A percentile compares a stretch with the other conserved stretches of the same genome.
phyloP scores from a whole-genome alignment of 108 stramenopile genomes.

The Licmophora abbreviata region DNA sequence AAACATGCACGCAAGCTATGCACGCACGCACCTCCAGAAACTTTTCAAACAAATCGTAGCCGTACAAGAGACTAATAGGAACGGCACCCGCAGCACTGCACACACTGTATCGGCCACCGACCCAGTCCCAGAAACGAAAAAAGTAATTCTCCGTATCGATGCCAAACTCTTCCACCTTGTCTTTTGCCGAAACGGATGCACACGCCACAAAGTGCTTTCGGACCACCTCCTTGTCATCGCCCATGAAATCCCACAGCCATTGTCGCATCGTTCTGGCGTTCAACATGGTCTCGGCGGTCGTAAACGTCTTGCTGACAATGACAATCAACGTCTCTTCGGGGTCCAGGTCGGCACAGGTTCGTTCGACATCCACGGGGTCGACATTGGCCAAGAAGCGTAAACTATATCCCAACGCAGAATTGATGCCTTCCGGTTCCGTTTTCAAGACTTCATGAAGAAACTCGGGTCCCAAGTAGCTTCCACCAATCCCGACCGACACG shows the following conservation, averaged over 20 bases:
- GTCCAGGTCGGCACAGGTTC: conserved; percentile 88
- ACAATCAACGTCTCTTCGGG: conserved; percentile 90
- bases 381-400: conserved; percentile 97
- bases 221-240: conserved; percentile 84
- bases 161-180: conserved; percentile 81
- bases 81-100: conserved; percentile 91
- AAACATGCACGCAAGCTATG: not conserved
- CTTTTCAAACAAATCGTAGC: conserved; percentile 87
- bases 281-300: conserved; percentile 99
- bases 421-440: conserved; percentile 83
- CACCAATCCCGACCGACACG: conserved; percentile 97
- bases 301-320: conserved; percentile 98
- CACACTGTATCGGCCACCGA: conserved; percentile 93
- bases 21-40: conserved; percentile 68
- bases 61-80: conserved; percentile 89
- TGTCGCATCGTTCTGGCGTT: conserved; percentile 95
- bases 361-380: conserved; percentile 97
- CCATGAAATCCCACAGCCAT: conserved; percentile 97
- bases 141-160: conserved; percentile 84
- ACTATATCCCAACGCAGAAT: conserved; percentile 78
- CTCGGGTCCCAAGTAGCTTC: conserved; percentile 96
- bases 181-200: conserved; percentile 60
- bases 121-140: conserved; percentile 97
- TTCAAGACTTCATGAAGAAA: conserved; percentile 97
- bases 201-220: conserved; percentile 96